Evolutionary conservation across 2,329 filamentous ascomycete species (phyloP).

Genomic region (Lachnellula willkommii): DNA sequence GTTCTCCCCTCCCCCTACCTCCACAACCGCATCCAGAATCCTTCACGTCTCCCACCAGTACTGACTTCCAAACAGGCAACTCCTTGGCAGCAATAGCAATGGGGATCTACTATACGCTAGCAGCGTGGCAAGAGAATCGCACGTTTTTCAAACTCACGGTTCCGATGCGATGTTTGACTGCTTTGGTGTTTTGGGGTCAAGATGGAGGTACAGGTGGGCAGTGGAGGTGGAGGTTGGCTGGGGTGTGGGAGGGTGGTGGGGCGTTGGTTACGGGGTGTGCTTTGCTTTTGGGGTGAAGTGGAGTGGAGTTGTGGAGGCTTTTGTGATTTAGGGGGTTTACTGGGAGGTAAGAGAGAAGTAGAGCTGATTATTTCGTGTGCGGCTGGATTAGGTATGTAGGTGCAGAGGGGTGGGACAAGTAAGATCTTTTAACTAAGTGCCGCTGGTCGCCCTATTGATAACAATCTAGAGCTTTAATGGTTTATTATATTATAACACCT

Average conservation of each 20-base stretch:
- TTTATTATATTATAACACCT: too few species aligned
- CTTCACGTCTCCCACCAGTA: too few species aligned
- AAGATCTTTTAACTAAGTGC: too few species aligned
- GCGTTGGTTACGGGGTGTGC: not conserved
- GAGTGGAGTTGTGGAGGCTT: not conserved
- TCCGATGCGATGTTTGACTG: conserved; percentile 1
- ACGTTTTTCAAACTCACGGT: conserved; percentile 1
- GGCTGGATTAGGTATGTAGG: too few species aligned
- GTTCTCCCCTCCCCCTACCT: not conserved
- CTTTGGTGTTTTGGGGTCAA: conserved; percentile 1
- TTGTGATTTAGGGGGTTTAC: too few species aligned
- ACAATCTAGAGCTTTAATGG: too few species aligned
- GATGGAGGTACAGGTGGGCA: not conserved
- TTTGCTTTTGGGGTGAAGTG: not conserved
- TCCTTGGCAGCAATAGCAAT: conserved; percentile 3
- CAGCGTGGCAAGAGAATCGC: conserved; percentile 4
- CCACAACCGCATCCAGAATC: not conserved
- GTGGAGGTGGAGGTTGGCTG: conserved; percentile 1
- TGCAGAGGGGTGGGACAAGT: too few species aligned
- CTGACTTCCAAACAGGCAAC: not conserved
- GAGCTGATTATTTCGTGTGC: too few species aligned
- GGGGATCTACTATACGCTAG: not conserved
- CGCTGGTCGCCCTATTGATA: too few species aligned
- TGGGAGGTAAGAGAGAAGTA: too few species aligned
- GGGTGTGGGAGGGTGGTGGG: conserved; percentile 2